Conservation (phyloP, 2,329 filamentous ascomycete genomes). For the Hypoxylon sp. region DNA sequence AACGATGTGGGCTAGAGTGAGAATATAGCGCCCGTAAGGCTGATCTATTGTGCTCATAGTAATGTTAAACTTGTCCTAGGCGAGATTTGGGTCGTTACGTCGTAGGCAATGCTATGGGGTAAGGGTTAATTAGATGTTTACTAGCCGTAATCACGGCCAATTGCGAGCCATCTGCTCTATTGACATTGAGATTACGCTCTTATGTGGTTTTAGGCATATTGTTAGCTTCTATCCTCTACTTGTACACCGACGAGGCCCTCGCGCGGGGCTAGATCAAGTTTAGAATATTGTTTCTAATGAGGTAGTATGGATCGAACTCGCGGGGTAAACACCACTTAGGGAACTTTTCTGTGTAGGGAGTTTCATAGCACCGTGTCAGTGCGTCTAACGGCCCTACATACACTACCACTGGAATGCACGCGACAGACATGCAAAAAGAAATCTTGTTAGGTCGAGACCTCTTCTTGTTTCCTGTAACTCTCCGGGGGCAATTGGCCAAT, state of each 20-base stretch:
- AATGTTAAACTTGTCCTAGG: constrained; percentile 4
- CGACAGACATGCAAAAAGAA: background rate
- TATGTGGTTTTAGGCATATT: background rate
- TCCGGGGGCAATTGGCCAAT: constrained; percentile 25
- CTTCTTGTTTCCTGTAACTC: constrained; percentile 7
- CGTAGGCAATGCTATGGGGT: background rate
- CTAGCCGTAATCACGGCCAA: background rate
- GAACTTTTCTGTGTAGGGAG: background rate
- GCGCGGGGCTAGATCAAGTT: background rate
- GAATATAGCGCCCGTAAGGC: constrained; percentile 25
- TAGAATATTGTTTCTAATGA: background rate
- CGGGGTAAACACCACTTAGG: constrained; percentile 3
- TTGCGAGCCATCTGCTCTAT: background rate
- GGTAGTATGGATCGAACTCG: background rate
- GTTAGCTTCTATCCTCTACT: background rate
- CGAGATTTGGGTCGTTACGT: background rate
- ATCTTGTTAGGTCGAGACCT: constrained; percentile 13
- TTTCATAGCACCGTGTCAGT: constrained; percentile 15
- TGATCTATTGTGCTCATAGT: constrained; percentile 18
- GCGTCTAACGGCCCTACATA: constrained; percentile 2
- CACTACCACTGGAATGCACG: background rate
- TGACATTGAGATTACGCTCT: background rate
- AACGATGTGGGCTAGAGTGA: constrained; percentile 6
- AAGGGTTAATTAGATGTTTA: background rate
- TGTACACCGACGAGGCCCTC: background rate